Percentiles rank a stretch among this genome's conserved stretches.
Evolutionary conservation across 768 basidiomycete genomes (phyloP).

Genomic region (Daedaleopsis nitida): DNA sequence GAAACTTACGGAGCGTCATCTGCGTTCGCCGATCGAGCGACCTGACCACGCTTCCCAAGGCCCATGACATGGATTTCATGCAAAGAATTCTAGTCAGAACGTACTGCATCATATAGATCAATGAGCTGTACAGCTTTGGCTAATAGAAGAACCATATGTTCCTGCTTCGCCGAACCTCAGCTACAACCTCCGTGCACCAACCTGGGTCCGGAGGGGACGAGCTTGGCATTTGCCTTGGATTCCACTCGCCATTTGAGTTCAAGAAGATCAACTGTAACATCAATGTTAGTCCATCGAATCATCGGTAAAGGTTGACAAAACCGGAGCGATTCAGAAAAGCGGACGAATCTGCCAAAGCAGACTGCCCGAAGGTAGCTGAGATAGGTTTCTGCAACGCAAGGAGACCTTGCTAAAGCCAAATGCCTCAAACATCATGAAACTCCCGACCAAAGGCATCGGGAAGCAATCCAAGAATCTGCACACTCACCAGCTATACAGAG

Average conservation of each 20-base stretch:
- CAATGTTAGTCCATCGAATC: too few relatives aligned
- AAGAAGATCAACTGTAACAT: background rate
- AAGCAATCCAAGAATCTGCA: background rate
- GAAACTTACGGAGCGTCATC: too few relatives aligned
- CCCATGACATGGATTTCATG: too few relatives aligned
- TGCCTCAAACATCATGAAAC: conserved; percentile 85
- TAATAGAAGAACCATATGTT: too few relatives aligned
- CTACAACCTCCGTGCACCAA: too few relatives aligned
- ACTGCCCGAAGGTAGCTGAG: conserved; percentile 88
- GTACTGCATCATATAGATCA: too few relatives aligned
- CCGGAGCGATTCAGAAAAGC: conserved; percentile 43
- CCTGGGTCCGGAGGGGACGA: background rate
- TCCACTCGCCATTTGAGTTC: too few relatives aligned
- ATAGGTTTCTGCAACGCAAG: conserved; percentile 78
- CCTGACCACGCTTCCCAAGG: too few relatives aligned
- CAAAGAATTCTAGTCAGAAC: too few relatives aligned
- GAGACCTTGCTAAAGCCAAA: conserved; percentile 81
- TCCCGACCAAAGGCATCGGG: background rate
- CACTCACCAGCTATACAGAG: background rate
- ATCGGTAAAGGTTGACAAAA: background rate
- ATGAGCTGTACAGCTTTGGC: too few relatives aligned
- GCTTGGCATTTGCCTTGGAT: background rate
- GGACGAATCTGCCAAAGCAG: conserved; percentile 44
- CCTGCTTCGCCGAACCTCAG: too few relatives aligned
- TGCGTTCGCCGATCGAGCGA: too few relatives aligned